Percentiles rank a stretch among this genome's conserved stretches.
Evolutionary conservation across 495 filamentous ascomycete species (phyloP).

Genomic region (Neurospora intermedia): DNA sequence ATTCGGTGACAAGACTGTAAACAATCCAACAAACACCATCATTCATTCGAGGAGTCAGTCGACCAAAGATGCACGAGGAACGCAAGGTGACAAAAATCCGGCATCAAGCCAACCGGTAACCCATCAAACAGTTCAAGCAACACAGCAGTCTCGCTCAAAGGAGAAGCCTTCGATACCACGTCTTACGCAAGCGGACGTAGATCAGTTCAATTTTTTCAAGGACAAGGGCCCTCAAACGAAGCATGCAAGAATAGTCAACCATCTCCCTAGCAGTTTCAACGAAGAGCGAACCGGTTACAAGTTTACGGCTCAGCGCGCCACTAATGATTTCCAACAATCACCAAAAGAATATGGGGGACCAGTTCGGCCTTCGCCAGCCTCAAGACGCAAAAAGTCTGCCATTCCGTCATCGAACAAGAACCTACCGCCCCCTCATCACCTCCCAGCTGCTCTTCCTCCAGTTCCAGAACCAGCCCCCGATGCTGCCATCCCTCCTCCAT

Average conservation of each 20-base stretch:
- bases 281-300: neutral
- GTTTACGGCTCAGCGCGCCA: neutral
- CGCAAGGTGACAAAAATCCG: neutral
- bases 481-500: neutral
- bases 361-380: too few species aligned
- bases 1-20: neutral
- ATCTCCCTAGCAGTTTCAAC: neutral
- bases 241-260: neutral
- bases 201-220: neutral
- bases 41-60: neutral
- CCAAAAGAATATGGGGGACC: too few species aligned
- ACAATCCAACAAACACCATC: neutral
- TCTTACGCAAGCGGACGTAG: neutral
- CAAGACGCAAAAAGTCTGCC: too few species aligned
- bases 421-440: neutral
- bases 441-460: neutral
- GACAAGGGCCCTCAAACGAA: neutral
- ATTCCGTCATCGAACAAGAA: neutral
- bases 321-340: too few species aligned
- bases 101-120: neutral
- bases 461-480: neutral
- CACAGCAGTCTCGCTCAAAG: neutral
- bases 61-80: neutral
- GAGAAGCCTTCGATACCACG: neutral
- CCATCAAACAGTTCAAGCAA: neutral